Conservation (phyloP, 148 eudicot genomes). For the Rhododendron griersonianum region DNA sequence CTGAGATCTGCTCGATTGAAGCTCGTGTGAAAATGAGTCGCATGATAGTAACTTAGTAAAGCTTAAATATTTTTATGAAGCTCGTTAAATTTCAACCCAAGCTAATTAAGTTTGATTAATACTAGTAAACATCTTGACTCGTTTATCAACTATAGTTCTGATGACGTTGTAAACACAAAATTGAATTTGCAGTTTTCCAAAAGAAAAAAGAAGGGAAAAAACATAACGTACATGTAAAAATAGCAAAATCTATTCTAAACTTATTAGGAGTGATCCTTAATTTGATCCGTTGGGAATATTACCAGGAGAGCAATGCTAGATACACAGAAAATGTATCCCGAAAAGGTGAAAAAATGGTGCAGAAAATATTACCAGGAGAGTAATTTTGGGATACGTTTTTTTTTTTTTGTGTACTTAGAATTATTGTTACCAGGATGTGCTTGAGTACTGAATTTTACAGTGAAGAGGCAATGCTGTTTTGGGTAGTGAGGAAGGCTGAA, state of each 20-base stretch:
- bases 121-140: no score
- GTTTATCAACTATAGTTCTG: no score
- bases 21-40: not conserved
- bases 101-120: not conserved
- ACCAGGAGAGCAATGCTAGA: no score
- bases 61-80: not conserved
- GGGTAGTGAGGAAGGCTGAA: constrained; percentile 45
- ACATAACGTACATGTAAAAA: no score
- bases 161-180: no score
- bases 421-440: constrained; percentile 52
- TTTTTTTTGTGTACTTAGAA: no score
- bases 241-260: not conserved
- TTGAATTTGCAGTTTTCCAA: not conserved
- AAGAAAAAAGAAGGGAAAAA: not conserved
- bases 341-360: no score
- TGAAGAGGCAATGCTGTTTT: constrained; percentile 40
- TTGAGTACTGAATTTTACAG: constrained; percentile 14
- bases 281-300: not conserved
- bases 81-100: not conserved
- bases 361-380: no score
- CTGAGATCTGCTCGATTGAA: not conserved
- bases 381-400: no score
- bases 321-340: no score
- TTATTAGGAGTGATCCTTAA: not conserved
- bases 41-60: not conserved